phyloP scores from a whole-genome alignment of 805 yeast species.

The Pichia membranifaciens region DNA sequence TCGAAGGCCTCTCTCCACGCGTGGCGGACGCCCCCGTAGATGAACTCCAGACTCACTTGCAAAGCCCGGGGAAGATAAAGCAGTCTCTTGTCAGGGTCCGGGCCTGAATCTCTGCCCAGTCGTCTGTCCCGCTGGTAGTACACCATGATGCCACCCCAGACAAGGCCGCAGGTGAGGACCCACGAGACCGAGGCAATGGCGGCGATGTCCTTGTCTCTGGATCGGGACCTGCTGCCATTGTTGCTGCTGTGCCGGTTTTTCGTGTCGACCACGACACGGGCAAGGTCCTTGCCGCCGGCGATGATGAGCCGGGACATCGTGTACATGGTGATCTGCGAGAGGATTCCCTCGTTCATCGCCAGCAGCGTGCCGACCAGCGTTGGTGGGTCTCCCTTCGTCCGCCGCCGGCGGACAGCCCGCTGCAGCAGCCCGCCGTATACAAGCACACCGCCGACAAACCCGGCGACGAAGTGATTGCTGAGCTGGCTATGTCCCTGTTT shows the following conservation, averaged over 20 bases:
- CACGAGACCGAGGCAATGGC: slow-evolving; percentile 32
- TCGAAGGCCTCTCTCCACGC: slow-evolving; percentile 27
- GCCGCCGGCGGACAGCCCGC: neutral
- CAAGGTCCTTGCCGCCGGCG: slow-evolving; percentile 51
- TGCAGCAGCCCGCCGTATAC: slow-evolving; percentile 26
- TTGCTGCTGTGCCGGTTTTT: neutral
- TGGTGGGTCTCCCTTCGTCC: neutral
- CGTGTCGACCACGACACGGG: slow-evolving; percentile 20
- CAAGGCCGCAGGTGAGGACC: slow-evolving; percentile 54
- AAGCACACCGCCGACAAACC: slow-evolving; percentile 26
- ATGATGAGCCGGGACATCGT: slow-evolving; percentile 63
- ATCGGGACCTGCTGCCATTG: too few species aligned
- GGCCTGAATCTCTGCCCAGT: too few species aligned
- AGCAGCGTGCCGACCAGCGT: neutral
- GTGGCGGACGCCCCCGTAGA: slow-evolving; percentile 53
- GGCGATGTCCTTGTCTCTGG: neutral
- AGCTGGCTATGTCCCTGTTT: neutral
- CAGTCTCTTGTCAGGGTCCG: neutral
- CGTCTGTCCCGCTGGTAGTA: slow-evolving; percentile 55
- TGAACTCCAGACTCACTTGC: slow-evolving; percentile 63
- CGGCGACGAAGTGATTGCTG: slow-evolving; percentile 22
- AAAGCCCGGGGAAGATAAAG: slow-evolving; percentile 54
- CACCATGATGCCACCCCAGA: slow-evolving; percentile 74
- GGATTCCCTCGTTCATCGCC: slow-evolving; percentile 32
- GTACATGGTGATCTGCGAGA: slow-evolving; percentile 72